Evolutionary conservation across 305 asterid species (phyloP), one percentile per base, ranked within the genome.

Genomic region (Rubia balearica): DNA sequence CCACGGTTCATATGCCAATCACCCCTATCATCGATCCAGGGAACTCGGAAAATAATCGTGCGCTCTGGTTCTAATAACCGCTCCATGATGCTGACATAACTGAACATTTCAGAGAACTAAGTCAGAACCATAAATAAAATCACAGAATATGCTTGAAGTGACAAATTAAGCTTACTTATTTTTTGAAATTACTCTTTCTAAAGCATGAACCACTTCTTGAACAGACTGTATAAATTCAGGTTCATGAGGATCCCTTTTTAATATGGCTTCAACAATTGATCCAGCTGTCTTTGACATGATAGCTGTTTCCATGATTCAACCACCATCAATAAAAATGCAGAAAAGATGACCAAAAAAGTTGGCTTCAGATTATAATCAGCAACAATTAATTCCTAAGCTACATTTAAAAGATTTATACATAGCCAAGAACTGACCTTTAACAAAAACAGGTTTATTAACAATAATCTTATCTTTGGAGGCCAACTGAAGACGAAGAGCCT

Each of bases 261-360:
- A 67, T 71, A 86, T 97, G 68, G 98, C 96, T 85, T 91, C 98
- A 81, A 94, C 95, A 74, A 91, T 94, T 43, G 99, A 89, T 88
- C 98, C 98, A 85, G 99, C 97, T 46, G 96, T 87, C 81, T 94
- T 94, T 61, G 99, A 94, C 96, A 91, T 91, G 64, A 91, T 92
- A 75, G 89, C 99, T 94, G 84, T 81, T 74, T 76, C 77, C 73
- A 75, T 73, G 81, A 72, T 83, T 76, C 78, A 80, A 68, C 76
- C 78, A 79, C 71, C 71, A 79, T 65, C 41, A 61, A 62, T 6
- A 62, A 49, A 59, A 30, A 33, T 61, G 45, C 2, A 61, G 59
- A 21, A 45, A 62, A 43, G 49, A 65, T 42, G 46, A 30, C 16
- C 38, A 56, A 42, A 66, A 40, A 30, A 67, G 46, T 68, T 8